Evolutionary conservation across 805 yeast genomes (phyloP).

Genomic region (Metschnikowia cerradonensis): DNA sequence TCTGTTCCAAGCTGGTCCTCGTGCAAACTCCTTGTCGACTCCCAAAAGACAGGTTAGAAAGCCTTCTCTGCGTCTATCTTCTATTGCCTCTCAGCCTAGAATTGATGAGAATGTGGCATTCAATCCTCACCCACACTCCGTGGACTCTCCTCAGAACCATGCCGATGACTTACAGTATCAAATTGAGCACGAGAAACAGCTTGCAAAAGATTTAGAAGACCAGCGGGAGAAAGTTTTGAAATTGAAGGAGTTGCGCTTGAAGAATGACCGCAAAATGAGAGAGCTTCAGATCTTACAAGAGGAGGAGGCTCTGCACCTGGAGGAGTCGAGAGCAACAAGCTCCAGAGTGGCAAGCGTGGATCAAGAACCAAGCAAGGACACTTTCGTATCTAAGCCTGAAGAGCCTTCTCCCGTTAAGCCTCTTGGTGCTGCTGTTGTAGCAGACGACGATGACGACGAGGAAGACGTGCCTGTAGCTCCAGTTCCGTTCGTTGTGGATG

Average conservation of each 20-base stretch:
- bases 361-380: neutral
- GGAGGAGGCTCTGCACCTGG: conserved; percentile 9
- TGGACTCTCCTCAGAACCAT: conserved; percentile 10
- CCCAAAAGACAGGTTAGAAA: conserved; percentile 5
- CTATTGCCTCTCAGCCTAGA: conserved; percentile 13
- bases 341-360: neutral
- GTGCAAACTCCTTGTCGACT: conserved; percentile 24
- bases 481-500: conserved; percentile 22
- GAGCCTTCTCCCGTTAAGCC: neutral
- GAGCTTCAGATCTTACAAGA: conserved; percentile 17
- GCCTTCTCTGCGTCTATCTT: conserved; percentile 15
- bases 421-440: conserved; percentile 3
- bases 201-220: conserved; percentile 36
- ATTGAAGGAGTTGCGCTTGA: conserved; percentile 25
- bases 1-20: conserved; percentile 15
- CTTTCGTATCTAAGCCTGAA: neutral
- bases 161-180: conserved; percentile 29
- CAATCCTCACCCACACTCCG: conserved; percentile 21
- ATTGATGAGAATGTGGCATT: conserved; percentile 16
- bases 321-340: neutral
- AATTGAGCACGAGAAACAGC: conserved; percentile 35
- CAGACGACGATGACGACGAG: conserved; percentile 14
- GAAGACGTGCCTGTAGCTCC: conserved; percentile 21
- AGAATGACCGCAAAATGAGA: conserved; percentile 25
- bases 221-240: conserved; percentile 35